Evolutionary conservation across 257 asterid genomes (phyloP).

Genomic region (Schizonepeta tenuifolia): DNA sequence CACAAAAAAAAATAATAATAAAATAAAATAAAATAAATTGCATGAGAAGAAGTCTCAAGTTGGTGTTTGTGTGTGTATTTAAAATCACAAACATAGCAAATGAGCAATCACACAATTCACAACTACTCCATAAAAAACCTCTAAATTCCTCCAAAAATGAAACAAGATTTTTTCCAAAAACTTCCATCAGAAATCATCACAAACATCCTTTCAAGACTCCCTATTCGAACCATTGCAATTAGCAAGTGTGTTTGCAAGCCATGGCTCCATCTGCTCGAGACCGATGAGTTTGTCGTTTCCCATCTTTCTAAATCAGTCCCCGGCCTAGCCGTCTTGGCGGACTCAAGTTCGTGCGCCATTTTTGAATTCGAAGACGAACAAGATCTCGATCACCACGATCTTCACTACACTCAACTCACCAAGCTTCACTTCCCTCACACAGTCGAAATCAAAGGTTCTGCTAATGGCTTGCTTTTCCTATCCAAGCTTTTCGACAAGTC

Average conservation of each 20-base stretch:
- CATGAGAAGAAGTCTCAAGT: background rate
- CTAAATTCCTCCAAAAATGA: too few relatives aligned
- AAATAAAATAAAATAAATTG: too few relatives aligned
- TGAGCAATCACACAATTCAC: background rate
- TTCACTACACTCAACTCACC: constrained; percentile 19
- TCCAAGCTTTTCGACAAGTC: background rate
- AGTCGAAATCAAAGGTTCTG: constrained; percentile 6
- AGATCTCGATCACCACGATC: background rate
- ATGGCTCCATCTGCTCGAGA: background rate
- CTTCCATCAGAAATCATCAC: constrained; percentile 40
- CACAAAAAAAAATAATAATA: too few relatives aligned
- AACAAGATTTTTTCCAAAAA: constrained; percentile 2
- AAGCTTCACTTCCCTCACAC: constrained; percentile 8
- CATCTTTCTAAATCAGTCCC: background rate
- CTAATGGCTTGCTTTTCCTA: constrained; percentile 39
- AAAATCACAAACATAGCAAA: background rate
- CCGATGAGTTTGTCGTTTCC: background rate
- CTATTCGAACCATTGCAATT: constrained; percentile 22
- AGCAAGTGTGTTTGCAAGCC: constrained; percentile 46
- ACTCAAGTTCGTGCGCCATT: background rate
- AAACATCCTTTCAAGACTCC: constrained; percentile 45
- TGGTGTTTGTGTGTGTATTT: background rate
- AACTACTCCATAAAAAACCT: background rate
- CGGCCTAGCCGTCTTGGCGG: background rate
- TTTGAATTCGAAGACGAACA: background rate